phyloP scores from a whole-genome alignment of 495 filamentous ascomycete genomes.

The Penicillium cosmopolitanum region DNA sequence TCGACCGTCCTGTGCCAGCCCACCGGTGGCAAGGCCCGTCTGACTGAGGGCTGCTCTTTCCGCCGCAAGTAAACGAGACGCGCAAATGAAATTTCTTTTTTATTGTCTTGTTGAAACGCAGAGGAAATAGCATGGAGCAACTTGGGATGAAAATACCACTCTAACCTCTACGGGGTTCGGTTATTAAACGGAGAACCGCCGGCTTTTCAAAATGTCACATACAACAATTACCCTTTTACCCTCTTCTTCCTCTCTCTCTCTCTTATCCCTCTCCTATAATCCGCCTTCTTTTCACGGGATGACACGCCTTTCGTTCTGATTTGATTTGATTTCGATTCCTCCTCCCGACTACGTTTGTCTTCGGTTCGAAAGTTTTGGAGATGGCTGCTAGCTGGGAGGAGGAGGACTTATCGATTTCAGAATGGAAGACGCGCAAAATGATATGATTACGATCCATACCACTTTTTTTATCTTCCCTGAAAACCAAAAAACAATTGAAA shows the following conservation, averaged over 20 bases:
- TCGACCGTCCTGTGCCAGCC: constrained; percentile 97
- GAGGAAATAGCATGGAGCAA: constrained; percentile 39
- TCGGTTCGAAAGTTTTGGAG: constrained; percentile 14
- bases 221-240: constrained; percentile 32
- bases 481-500: constrained; percentile 26
- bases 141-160: constrained; percentile 39
- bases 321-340: constrained; percentile 5
- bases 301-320: constrained; percentile 8
- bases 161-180: constrained; percentile 23
- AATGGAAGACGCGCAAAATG: constrained; percentile 15
- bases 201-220: constrained; percentile 38
- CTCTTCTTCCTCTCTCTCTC: constrained; percentile 10
- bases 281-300: constrained; percentile 16
- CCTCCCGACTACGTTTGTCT: constrained; percentile 6
- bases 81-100: constrained; percentile 37
- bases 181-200: constrained; percentile 22
- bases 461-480: constrained; percentile 16
- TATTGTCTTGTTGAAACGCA: constrained; percentile 36
- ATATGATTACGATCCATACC: constrained; percentile 32
- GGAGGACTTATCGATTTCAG: neutral
- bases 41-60: constrained; percentile 99
- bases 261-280: constrained; percentile 5
- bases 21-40: constrained; percentile 94
- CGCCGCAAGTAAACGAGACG: constrained; percentile 87
- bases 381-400: neutral